Base-by-base conservation (phyloP, 192 early-diverging fungal species). In the Mycoemilia scoparia region DNA sequence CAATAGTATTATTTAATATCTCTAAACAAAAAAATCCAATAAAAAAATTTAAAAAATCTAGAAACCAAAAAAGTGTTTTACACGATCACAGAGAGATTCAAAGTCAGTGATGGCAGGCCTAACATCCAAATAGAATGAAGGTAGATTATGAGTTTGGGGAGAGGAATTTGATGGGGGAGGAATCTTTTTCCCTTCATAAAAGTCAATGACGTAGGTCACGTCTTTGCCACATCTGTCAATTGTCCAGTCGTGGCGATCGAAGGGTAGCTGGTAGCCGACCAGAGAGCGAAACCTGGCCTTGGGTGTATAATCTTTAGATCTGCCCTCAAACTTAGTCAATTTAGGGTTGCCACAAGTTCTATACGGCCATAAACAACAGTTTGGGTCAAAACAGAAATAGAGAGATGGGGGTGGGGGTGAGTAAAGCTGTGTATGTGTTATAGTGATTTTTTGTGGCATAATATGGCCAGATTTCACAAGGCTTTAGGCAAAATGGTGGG, bases 171-270 rank as follows among this genome's bases (percentile, higher is more conserved):
- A 73, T 65, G 34, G 51, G 36, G 5, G 54, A 38, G 21, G 61
- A 50, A 40, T 70, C 44, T 24, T 10, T 16, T 50, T 66, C 24
- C 85, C 88, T 7, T 73, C 63, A 44, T 93, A 93, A 48, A 83
- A 93, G 34, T 93, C 89, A 40, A 95, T 89, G 5, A 95, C 69
- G 42, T 95, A 95, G 1, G 68, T 68, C 5, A 88, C 79, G 4
- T 65, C 55, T 44, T 79, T 73, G 11, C 84, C 89, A 35, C 89
- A 95, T n/a, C 89, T 54, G 46, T 87, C 84, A 0, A 95, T 73
- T 3, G 73, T 74, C 89, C 89, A 95, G 51, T 95, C 86, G 47
- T 95, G 89, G 12, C 86, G 67, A 41, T 95, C 89, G 43, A 95
- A 95, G 7, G 89, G 86, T 21, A 73, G 45, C 17, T 62, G 74